These are phyloP conservation scores for Botrytis elliptica DNA, from an alignment of 2,329 filamentous ascomycete genomes.

Conservation along the genomic window DNA sequence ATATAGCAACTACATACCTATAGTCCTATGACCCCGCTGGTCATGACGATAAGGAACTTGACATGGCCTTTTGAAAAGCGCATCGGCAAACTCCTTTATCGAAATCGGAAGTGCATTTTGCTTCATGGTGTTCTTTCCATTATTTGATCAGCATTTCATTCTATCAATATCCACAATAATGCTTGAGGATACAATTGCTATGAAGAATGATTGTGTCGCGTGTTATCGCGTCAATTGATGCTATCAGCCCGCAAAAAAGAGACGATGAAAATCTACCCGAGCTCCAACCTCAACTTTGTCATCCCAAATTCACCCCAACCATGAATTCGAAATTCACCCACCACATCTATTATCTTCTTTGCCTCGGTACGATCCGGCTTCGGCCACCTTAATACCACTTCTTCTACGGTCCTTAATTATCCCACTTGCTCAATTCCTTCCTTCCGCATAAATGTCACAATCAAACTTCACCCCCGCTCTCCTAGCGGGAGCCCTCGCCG, in stretches of 20 bases:
- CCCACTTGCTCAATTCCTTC: slow-evolving; percentile 13
- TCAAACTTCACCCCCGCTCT: slow-evolving; percentile 60
- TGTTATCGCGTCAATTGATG: background rate
- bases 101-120: slow-evolving; percentile 23
- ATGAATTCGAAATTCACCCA: slow-evolving; percentile 1
- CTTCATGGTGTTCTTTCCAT: slow-evolving; percentile 18
- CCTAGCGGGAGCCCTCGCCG: slow-evolving; percentile 83
- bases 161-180: background rate
- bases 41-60: slow-evolving; percentile 11
- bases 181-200: background rate
- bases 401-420: background rate
- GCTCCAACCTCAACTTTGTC: slow-evolving; percentile 21
- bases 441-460: slow-evolving; percentile 31
- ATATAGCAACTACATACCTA: slow-evolving; percentile 9
- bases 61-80: slow-evolving; percentile 26
- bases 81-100: slow-evolving; percentile 26
- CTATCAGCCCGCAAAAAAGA: background rate
- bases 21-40: background rate
- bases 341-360: background rate
- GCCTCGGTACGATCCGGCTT: slow-evolving; percentile 5
- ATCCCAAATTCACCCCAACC: slow-evolving; percentile 9
- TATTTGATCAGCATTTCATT: background rate
- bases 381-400: slow-evolving; percentile 9
- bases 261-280: slow-evolving; percentile 15
- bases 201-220: background rate